A percentile compares a stretch with the other conserved stretches of the same genome.
Conservation (phyloP, 1,284 basidiomycete genomes). For the Kwoniella shivajii region DNA sequence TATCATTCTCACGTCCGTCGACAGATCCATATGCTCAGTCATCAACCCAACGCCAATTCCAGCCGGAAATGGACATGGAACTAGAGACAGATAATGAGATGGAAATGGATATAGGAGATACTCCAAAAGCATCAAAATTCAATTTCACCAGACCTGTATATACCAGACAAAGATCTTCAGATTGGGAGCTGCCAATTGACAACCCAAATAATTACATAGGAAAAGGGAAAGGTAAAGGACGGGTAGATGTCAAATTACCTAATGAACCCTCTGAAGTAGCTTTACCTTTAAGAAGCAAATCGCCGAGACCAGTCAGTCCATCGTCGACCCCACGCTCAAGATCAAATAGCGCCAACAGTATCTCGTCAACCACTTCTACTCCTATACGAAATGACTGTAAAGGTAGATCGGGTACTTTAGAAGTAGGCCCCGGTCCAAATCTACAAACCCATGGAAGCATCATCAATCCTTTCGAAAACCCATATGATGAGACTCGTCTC, state of each 20-base stretch:
- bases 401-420: neutral
- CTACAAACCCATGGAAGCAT: too few relatives aligned
- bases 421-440: neutral
- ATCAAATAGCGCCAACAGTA: neutral
- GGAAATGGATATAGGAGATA: neutral
- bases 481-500: conserved; percentile 9
- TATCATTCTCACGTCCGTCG: conserved; percentile 21
- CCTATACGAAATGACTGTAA: neutral
- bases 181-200: conserved; percentile 17
- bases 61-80: neutral
- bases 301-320: conserved; percentile 4
- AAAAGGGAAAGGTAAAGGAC: conserved; percentile 1
- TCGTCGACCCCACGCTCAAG: neutral
- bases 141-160: conserved; percentile 19
- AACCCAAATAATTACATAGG: neutral
- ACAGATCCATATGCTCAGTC: conserved; percentile 21
- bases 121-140: conserved; percentile 13
- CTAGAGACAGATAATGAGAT: neutral
- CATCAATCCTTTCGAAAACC: conserved; percentile 15
- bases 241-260: conserved; percentile 16
- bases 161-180: conserved; percentile 17
- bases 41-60: too few relatives aligned
- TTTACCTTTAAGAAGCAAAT: conserved; percentile 12
- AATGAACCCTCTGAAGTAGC: conserved; percentile 16
- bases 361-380: neutral